Evolutionary conservation across 2,329 filamentous ascomycete genomes (phyloP).

Genomic region (Trichoderma sp.): DNA sequence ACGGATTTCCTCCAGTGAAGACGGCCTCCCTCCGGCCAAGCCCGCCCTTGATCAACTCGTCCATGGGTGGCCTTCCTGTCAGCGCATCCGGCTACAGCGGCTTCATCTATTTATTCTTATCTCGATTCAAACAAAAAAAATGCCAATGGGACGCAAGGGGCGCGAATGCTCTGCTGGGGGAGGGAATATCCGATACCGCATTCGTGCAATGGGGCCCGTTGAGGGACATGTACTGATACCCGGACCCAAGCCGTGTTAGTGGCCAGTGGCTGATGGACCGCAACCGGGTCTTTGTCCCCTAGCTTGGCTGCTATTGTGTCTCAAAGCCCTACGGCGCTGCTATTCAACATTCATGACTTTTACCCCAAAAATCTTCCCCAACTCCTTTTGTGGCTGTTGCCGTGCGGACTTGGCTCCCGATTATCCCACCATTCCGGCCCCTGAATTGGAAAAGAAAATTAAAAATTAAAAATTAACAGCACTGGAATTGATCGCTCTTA

Average conservation of each 20-base stretch:
- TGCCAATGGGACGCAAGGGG: neutral
- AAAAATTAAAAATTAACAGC: neutral
- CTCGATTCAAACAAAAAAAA: neutral
- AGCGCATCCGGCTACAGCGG: constrained; percentile 2
- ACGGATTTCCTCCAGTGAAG: neutral
- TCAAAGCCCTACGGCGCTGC: constrained; percentile 8
- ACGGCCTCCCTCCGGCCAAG: neutral
- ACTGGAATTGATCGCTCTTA: constrained; percentile 5
- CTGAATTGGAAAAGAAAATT: constrained; percentile 2
- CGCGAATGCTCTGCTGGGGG: neutral
- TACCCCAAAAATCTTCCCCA: constrained; percentile 30
- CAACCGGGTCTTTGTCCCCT: constrained; percentile 20
- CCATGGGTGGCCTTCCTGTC: neutral
- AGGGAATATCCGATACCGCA: constrained; percentile 16
- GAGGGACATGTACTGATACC: constrained; percentile 31
- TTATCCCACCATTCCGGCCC: neutral
- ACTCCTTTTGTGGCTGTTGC: constrained; percentile 30
- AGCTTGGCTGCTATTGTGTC: constrained; percentile 18
- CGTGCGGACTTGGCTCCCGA: constrained; percentile 3
- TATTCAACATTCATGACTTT: constrained; percentile 30
- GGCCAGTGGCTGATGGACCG: constrained; percentile 14
- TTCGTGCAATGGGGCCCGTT: constrained; percentile 10
- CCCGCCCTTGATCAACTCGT: neutral
- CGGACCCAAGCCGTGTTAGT: constrained; percentile 13
- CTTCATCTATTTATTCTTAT: neutral